These are phyloP conservation scores for Vaucheria bursata DNA, from an alignment of 352 stramenopile genomes.

Conservation along the genomic window DNA sequence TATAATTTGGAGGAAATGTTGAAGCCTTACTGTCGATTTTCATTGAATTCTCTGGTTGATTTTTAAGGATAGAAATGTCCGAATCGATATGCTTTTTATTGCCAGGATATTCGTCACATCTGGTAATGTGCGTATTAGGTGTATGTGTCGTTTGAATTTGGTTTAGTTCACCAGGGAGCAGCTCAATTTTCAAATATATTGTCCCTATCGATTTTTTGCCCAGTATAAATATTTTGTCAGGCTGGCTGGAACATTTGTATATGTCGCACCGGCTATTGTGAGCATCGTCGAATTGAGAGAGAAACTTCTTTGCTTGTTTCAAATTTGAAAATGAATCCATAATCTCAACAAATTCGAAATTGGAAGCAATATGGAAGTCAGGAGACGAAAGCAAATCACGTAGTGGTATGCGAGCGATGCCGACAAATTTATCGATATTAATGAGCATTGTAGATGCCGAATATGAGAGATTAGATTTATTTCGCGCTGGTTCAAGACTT, in stretches of 20 bases:
- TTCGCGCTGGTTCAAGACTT: not conserved
- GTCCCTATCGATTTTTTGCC: conserved; percentile 26
- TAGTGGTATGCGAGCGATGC: conserved; percentile 21
- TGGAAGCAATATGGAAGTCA: conserved; percentile 31
- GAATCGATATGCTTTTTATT: no score
- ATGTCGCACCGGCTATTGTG: no score
- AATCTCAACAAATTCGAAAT: conserved; percentile 32
- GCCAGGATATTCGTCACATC: no score
- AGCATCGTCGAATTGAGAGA: no score
- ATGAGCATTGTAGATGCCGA: no score
- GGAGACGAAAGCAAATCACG: conserved; percentile 30
- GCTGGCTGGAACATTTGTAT: not conserved
- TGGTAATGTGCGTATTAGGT: no score
- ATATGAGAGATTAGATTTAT: conserved; percentile 6
- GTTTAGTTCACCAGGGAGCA: conserved; percentile 21
- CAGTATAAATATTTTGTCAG: conserved; percentile 17
- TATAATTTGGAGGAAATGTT: no score
- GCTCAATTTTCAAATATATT: conserved; percentile 21
- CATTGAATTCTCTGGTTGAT: no score
- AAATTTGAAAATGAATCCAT: conserved; percentile 41
- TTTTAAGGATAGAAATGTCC: no score
- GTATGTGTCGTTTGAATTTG: no score
- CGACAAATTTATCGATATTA: conserved; percentile 28
- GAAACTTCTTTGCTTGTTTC: no score
- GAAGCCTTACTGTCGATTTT: no score